These are phyloP conservation scores for Staphylotrichum longicolle DNA, from an alignment of 495 filamentous ascomycete genomes.

Conservation along the genomic window DNA sequence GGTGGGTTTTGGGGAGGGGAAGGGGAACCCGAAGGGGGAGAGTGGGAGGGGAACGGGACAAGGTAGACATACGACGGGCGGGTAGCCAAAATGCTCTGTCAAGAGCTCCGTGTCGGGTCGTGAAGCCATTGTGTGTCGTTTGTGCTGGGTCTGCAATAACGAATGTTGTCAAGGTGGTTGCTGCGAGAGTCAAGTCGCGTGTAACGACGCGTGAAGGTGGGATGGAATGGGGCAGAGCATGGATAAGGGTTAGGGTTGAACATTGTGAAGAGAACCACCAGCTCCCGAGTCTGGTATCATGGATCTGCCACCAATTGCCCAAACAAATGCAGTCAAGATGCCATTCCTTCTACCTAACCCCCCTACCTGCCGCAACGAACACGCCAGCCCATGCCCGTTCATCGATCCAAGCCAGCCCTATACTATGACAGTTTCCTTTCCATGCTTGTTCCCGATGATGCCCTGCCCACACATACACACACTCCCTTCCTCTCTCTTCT, in stretches of 20 bases:
- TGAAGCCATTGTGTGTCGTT: constrained; percentile 45
- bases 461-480: background rate
- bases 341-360: background rate
- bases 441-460: background rate
- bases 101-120: constrained; percentile 67
- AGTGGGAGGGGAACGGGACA: background rate
- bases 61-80: constrained; percentile 68
- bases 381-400: background rate
- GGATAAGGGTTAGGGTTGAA: constrained; percentile 19
- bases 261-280: background rate
- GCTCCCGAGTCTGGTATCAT: background rate
- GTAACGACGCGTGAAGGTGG: constrained; percentile 4
- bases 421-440: background rate
- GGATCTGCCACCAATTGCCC: too few species aligned
- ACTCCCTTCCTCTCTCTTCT: background rate
- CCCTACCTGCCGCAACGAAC: background rate
- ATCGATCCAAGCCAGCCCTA: background rate
- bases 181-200: background rate
- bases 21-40: background rate
- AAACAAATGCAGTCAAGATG: background rate
- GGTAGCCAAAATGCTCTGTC: constrained; percentile 94
- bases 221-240: background rate
- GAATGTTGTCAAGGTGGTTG: background rate
- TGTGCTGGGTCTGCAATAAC: background rate
- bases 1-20: background rate